A percentile compares a stretch with the other conserved stretches of the same genome.
Evolutionary conservation across 148 eudicot genomes (phyloP).

Genomic region (Diospyros lotus): DNA sequence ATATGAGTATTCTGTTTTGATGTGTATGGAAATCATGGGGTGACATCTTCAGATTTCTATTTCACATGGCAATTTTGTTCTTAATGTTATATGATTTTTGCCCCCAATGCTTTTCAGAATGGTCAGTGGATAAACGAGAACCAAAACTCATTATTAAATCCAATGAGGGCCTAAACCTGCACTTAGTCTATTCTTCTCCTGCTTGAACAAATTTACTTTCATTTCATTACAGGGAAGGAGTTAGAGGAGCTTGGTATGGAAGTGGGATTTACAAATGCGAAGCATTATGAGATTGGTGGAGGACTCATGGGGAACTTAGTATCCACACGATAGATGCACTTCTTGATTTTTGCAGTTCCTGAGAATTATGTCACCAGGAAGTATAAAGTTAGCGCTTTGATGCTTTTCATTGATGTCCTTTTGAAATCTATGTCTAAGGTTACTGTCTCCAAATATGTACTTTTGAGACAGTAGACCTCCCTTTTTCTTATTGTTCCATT

Average conservation of each 20-base stretch:
- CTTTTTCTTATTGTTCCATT: too few species aligned
- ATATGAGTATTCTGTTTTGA: neutral
- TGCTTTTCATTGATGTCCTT: too few species aligned
- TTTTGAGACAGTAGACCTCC: too few species aligned
- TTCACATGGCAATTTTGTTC: neutral
- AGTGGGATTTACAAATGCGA: conserved; percentile 65
- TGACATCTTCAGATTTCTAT: neutral
- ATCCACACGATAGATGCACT: conserved; percentile 39
- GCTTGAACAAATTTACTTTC: conserved; percentile 2
- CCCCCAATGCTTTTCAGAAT: neutral
- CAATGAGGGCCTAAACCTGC: neutral
- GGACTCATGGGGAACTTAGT: conserved; percentile 86
- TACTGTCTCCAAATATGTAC: neutral
- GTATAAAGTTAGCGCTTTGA: neutral
- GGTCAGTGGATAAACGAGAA: neutral
- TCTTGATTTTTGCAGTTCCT: neutral
- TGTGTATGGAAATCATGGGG: neutral
- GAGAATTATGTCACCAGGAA: neutral
- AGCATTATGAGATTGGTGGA: conserved; percentile 66
- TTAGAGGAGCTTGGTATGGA: conserved; percentile 70
- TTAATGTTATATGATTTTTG: neutral
- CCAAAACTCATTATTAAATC: neutral
- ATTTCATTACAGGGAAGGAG: conserved; percentile 53
- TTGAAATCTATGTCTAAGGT: too few species aligned
- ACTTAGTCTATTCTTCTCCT: too few species aligned